These are phyloP conservation scores for Beauveria medogensis DNA, from an alignment of 2,329 filamentous ascomycete genomes.

Conservation along the genomic window DNA sequence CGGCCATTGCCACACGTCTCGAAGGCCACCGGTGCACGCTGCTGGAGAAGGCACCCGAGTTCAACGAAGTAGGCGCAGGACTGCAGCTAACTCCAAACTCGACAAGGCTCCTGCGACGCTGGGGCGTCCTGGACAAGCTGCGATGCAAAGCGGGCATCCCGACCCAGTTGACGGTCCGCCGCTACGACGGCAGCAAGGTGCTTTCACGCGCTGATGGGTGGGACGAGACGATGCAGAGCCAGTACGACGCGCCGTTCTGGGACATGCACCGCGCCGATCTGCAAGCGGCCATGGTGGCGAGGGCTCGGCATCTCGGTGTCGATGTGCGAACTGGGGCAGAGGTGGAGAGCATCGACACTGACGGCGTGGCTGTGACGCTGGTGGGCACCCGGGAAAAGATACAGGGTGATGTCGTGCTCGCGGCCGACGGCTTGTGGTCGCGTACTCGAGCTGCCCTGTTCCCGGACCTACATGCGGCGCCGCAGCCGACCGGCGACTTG, in stretches of 20 bases:
- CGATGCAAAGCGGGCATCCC: conserved; percentile 33
- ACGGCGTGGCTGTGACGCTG: conserved; percentile 31
- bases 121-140: conserved; percentile 39
- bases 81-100: conserved; percentile 46
- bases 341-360: conserved; percentile 40
- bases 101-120: conserved; percentile 40
- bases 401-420: conserved; percentile 49
- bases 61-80: conserved; percentile 39
- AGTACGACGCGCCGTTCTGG: conserved; percentile 49
- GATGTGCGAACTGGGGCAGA: conserved; percentile 38
- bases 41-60: background rate
- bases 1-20: background rate
- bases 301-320: conserved; percentile 46
- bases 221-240: conserved; percentile 40
- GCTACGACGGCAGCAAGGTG: conserved; percentile 45
- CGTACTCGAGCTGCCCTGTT: conserved; percentile 39
- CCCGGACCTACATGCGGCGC: conserved; percentile 36
- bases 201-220: conserved; percentile 38
- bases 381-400: conserved; percentile 22
- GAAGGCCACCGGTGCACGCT: background rate
- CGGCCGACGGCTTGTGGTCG: conserved; percentile 58
- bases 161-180: conserved; percentile 39
- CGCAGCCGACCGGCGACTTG: conserved; percentile 53
- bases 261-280: conserved; percentile 57
- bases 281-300: conserved; percentile 42